A percentile compares a stretch with the other conserved stretches of the same genome.
Evolutionary conservation across 148 eudicot species (phyloP).

Genomic region (Chenopodium berlandieri): DNA sequence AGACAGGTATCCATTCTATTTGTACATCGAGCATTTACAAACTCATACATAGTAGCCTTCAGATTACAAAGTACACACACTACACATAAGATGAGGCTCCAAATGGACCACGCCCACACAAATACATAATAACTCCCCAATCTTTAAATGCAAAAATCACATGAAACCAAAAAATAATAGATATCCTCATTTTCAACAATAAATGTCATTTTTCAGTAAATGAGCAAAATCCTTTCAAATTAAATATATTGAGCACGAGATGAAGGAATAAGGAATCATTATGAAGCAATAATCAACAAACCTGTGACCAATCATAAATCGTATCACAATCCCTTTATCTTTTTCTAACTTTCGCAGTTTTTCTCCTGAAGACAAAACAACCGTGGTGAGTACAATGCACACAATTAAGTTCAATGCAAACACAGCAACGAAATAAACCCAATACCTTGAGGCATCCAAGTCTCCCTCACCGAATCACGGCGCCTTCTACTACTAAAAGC

Average conservation of each 20-base stretch:
- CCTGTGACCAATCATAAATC: conserved; percentile 99
- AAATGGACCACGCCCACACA: background rate
- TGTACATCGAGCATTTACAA: no score
- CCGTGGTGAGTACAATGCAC: background rate
- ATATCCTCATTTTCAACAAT: background rate
- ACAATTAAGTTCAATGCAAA: conserved; percentile 4
- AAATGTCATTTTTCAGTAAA: background rate
- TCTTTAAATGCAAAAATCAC: background rate
- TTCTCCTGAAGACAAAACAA: conserved; percentile 50
- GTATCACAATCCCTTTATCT: conserved; percentile 86
- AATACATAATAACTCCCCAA: background rate
- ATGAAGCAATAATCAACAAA: conserved; percentile 24
- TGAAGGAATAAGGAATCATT: background rate
- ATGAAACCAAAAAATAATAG: background rate
- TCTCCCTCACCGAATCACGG: conserved; percentile 88
- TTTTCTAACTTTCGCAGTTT: conserved; percentile 67
- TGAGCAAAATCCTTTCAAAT: background rate
- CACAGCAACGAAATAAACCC: conserved; percentile 6
- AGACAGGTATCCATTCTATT: background rate
- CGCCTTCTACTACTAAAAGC: conserved; percentile 96
- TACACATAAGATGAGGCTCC: background rate
- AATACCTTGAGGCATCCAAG: conserved; percentile 99
- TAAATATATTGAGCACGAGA: background rate
- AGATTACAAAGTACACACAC: background rate
- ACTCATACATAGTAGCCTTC: no score